These are phyloP conservation scores for Brassica rapa DNA, from an alignment of 345 rosid species.

Conservation along the genomic window DNA sequence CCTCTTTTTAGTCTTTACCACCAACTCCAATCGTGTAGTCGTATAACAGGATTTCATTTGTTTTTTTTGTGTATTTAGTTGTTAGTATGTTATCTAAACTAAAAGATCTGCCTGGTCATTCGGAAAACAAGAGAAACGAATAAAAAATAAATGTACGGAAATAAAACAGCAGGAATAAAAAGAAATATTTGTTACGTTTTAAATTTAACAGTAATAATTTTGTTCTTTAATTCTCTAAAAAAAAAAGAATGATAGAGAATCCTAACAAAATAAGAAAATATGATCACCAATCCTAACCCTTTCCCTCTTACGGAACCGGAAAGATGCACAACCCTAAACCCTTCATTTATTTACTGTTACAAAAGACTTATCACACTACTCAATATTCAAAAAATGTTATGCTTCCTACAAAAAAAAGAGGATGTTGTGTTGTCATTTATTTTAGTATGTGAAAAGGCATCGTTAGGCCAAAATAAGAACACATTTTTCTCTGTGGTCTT, in stretches of 20 bases:
- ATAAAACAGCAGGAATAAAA: too few relatives aligned
- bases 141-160: too few relatives aligned
- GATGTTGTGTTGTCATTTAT: not conserved
- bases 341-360: not conserved
- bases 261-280: constrained; percentile 6
- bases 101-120: too few relatives aligned
- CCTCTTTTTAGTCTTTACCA: constrained; percentile 5
- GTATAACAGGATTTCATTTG: constrained; percentile 1
- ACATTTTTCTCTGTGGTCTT: not conserved
- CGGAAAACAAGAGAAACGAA: too few relatives aligned
- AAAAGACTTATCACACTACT: not conserved
- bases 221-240: too few relatives aligned
- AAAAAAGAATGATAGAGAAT: not conserved
- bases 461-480: not conserved
- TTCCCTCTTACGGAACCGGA: not conserved
- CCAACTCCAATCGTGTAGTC: constrained; percentile 19
- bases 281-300: not conserved
- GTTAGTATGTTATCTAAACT: constrained; percentile 1
- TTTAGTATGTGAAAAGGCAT: not conserved
- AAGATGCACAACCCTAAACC: constrained; percentile 4
- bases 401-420: not conserved
- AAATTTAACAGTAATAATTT: too few relatives aligned
- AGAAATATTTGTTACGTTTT: too few relatives aligned
- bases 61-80: not conserved
- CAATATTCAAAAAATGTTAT: not conserved